Evolutionary conservation across 1,284 basidiomycete species (phyloP), one percentile per base, ranked within the genome.

Genomic region (Microbotryum saponariae): DNA sequence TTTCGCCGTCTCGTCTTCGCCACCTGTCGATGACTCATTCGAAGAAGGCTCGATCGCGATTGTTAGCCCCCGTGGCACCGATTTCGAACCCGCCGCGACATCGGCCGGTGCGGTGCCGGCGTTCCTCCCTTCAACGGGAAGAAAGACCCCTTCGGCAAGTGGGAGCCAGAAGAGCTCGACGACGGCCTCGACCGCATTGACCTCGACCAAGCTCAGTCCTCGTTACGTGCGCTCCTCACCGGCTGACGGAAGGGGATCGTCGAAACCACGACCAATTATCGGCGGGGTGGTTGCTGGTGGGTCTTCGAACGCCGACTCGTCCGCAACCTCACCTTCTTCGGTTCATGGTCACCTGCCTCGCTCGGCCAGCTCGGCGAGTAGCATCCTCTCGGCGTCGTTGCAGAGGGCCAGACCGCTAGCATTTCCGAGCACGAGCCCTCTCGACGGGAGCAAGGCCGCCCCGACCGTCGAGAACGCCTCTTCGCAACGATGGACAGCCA

Each of bases 371-470:
- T 65, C 63, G 6, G 64, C 57, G 1, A 63, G 61, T 47, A 54
- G 56, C 10, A 65, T 68, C 33, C 64, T 68, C 25, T 64, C 64
- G 16, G 45, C 64, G 0, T 61, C 62, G 29, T 46, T 64, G 9
- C 59, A 63, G 25, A 25, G 51, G 20, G 27, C 21, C 20, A 42
- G 37, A 18, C 37, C 37, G 16, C 37, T 42, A 2, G 37, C 37
- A 12, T 42, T 42, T 16, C 37, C 37, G 37, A 42, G 37, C 37
- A 42, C 37, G 37, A 42, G 37, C 37, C 37, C 37, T 10, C 37
- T 42, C 37, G 37, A 42, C 4, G 37, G 37, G 37, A 42, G 37
- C 37, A 42, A 42, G 37, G 37, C 37, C 37, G 16, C 37, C 12
- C 37, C 37, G 16, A 42, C 37, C 1, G 37, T 42, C 37, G 37